Base-by-base conservation (phyloP, 176 grass and related monocot species). In the Miscanthus lutarioriparius region DNA sequence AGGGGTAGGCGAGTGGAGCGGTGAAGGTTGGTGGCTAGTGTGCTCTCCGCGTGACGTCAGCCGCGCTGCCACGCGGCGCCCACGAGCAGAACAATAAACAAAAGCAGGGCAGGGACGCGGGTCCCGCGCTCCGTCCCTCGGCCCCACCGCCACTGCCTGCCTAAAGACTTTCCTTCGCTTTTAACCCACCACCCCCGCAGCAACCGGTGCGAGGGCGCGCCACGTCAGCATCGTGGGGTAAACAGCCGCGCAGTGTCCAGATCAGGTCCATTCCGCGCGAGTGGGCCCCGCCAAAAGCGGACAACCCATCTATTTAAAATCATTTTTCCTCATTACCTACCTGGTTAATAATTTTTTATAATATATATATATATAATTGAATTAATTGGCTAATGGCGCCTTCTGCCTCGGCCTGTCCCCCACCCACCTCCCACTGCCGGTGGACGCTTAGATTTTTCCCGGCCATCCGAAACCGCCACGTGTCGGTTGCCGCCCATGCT, bases 1-100 rank as follows among this genome's bases (percentile, higher is more conserved):
- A n/a, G 78, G 33, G 16, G 80, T 80, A 79, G 76, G 80, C 38
- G 19, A 25, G 79, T 73, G 14, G 92, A 85, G 89, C 89, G 84
- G 92, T 85, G 89, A 87, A 76, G 86, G 89, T 94, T 94, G 92
- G 87, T 94, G 89, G 76, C 63, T 51, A 26, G 75, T 44, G 76
- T 85, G 82, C 14, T 9, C 41, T 16, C 7, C 0, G 2, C 0
- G 23, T 94, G 86, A 94, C 89, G 81, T 94, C 92, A 92, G 20
- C 33, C 0, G 17, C 1, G 0, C 7, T 20, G 89, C 90, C 92
- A 94, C 90, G 90, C 84, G 68, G 89, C 78, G 76, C 75, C 86
- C 89, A 89, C 82, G 84, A 89, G 72, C 75, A 70, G 80, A 80
- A 85, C 84, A 76, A 40, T 63, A 81, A 84, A 80, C 1, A 70